Base-by-base conservation (phyloP, 331 rosid species). In the Spiraea crenata region DNA sequence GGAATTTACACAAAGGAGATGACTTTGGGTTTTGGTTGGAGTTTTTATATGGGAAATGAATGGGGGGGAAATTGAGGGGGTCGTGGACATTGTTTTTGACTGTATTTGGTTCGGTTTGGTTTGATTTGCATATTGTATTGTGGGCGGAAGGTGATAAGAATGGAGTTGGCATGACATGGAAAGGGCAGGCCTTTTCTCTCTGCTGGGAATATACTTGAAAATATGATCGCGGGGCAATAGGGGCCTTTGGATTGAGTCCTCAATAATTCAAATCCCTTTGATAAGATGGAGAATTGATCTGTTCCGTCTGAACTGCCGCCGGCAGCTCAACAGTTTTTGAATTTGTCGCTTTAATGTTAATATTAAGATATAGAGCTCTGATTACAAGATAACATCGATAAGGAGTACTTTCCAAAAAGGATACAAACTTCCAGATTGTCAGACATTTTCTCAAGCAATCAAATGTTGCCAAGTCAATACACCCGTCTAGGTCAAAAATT, bases 1-100 rank as follows among this genome's bases (percentile, higher is more conserved):
- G 7, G 39, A 57, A 10, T 3, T 31, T 20, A 31, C 2, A 63
- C 40, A 48, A n/a, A 20, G 52, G 61, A 31, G 37, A 34, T 16
- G 69, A 71, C 70, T 77, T 80, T 71, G 66, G 52, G 73, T 65
- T 38, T 68, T 62, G 34, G 37, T 37, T 25, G 77, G 52, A 51
- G 0, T 73, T 25, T 80, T 70, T 79, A 75, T 65, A 25, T 9
- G 20, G 16, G 44, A 13, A 38, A 38, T 63, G 51, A 11, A 73
- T 56, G 19, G 16, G 63, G 73, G 78, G 77, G 71, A 31, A 15
- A 54, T 67, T 77, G 81, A 57, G 10, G 7, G 9, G 74, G 57
- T 35, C 44, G 1, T 6, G 64, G 64, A 59, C 25, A 16, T 61
- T 73, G 74, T 73, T 60, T 74, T 86, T 86, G 87, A 85, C 86